Percentiles rank a stretch among this genome's conserved stretches.
phyloP scores from a whole-genome alignment of 75 land plant species.

The Pinus tabuliformis region DNA sequence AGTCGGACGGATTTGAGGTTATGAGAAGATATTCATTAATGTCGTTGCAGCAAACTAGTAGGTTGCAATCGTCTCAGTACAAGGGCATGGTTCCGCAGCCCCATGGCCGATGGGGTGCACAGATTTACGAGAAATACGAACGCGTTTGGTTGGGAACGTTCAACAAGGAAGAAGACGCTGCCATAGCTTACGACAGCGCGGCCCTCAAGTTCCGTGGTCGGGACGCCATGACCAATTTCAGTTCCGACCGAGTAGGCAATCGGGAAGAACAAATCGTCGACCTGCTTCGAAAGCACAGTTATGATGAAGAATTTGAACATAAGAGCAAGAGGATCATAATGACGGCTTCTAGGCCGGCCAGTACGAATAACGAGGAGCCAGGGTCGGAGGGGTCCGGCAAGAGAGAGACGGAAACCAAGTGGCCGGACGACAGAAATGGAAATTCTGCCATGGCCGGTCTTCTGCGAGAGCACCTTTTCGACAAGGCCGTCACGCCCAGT shows the following conservation, averaged over 20 bases:
- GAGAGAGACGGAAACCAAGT: background rate
- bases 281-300: conserved; percentile 36
- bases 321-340: background rate
- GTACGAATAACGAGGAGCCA: background rate
- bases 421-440: too few relatives aligned
- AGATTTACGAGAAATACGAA: too few relatives aligned
- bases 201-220: conserved; percentile 24
- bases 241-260: conserved; percentile 17
- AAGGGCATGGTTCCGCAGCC: too few relatives aligned
- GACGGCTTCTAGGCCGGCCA: background rate
- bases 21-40: too few relatives aligned
- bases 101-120: too few relatives aligned
- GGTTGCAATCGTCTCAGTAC: too few relatives aligned
- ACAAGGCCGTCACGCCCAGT: conserved; percentile 44
- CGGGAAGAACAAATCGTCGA: conserved; percentile 26
- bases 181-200: too few relatives aligned
- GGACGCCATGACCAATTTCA: conserved; percentile 42
- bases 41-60: too few relatives aligned
- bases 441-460: too few relatives aligned
- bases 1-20: too few relatives aligned
- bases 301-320: conserved; percentile 31
- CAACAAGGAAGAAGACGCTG: too few relatives aligned
- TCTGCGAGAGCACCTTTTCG: conserved; percentile 41
- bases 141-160: too few relatives aligned
- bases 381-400: background rate